These are phyloP conservation scores for Setomelanomma holmii DNA, from an alignment of 2,329 filamentous ascomycete genomes.

Conservation along the genomic window DNA sequence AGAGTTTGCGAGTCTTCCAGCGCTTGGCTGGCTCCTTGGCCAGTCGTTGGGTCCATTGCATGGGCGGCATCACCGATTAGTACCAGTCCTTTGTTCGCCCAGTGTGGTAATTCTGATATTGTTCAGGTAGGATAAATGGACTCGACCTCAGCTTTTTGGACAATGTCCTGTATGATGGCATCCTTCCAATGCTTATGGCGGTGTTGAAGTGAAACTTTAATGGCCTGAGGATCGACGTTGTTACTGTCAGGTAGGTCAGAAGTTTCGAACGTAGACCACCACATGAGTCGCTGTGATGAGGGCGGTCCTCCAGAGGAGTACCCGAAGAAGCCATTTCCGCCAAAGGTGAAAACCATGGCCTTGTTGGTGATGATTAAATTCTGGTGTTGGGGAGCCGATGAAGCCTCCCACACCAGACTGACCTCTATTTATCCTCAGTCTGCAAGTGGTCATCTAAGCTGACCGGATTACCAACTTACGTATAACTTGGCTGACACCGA, in stretches of 20 bases:
- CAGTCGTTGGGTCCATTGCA: constrained; percentile 61
- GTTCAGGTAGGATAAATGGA: constrained; percentile 59
- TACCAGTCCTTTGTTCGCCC: constrained; percentile 58
- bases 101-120: constrained; percentile 55
- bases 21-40: constrained; percentile 64
- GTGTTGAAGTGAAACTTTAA: constrained; percentile 47
- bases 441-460: neutral
- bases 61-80: constrained; percentile 66
- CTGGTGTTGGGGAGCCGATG: constrained; percentile 44
- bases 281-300: constrained; percentile 42
- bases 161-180: constrained; percentile 44
- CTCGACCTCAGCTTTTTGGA: constrained; percentile 49
- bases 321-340: constrained; percentile 60
- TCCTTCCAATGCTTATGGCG: constrained; percentile 57
- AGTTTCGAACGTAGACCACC: constrained; percentile 55
- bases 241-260: constrained; percentile 11
- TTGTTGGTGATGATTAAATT: constrained; percentile 34
- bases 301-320: constrained; percentile 50
- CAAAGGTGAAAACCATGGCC: constrained; percentile 54
- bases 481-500: constrained; percentile 21
- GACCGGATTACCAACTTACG: constrained; percentile 25
- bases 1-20: constrained; percentile 63
- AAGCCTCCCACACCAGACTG: constrained; percentile 56
- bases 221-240: constrained; percentile 15
- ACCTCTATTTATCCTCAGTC: constrained; percentile 13